Percentiles rank a stretch among this genome's conserved stretches.
Conservation (phyloP, 176 grass and related monocot species). For the Thinopyrum elongatum region DNA sequence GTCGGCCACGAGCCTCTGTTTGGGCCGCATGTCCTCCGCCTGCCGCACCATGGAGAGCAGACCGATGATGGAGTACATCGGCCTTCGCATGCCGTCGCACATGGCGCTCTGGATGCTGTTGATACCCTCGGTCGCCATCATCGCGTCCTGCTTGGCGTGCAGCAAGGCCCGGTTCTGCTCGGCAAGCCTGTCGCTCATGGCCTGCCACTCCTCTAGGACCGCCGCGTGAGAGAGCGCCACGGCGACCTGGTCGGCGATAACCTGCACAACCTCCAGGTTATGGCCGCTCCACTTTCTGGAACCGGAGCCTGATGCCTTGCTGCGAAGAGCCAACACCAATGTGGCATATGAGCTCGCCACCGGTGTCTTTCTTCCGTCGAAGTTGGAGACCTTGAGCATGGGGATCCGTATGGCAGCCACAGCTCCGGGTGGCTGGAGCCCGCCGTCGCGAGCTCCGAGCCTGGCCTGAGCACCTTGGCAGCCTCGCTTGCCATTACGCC, state of each 20-base stretch:
- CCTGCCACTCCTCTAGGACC: slow-evolving; percentile 37
- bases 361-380: slow-evolving; percentile 30
- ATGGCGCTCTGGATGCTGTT: slow-evolving; percentile 56
- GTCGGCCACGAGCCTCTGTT: slow-evolving; percentile 62
- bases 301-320: neutral
- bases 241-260: slow-evolving; percentile 57
- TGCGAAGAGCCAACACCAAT: slow-evolving; percentile 44
- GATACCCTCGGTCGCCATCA: slow-evolving; percentile 51
- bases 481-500: slow-evolving; percentile 37
- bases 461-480: slow-evolving; percentile 44
- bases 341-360: slow-evolving; percentile 37
- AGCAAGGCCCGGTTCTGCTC: slow-evolving; percentile 49
- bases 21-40: slow-evolving; percentile 42
- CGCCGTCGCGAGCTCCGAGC: slow-evolving; percentile 42
- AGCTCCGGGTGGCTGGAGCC: neutral
- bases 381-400: slow-evolving; percentile 44
- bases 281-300: slow-evolving; percentile 30
- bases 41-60: slow-evolving; percentile 65
- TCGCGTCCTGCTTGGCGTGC: slow-evolving; percentile 40
- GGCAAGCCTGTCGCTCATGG: slow-evolving; percentile 22
- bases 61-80: slow-evolving; percentile 60
- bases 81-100: slow-evolving; percentile 50
- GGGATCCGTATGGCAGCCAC: slow-evolving; percentile 63
- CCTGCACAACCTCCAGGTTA: slow-evolving; percentile 53
- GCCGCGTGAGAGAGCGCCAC: slow-evolving; percentile 53